phyloP scores from a whole-genome alignment of 2,329 filamentous ascomycete genomes.

The Fusarium lateritium region DNA sequence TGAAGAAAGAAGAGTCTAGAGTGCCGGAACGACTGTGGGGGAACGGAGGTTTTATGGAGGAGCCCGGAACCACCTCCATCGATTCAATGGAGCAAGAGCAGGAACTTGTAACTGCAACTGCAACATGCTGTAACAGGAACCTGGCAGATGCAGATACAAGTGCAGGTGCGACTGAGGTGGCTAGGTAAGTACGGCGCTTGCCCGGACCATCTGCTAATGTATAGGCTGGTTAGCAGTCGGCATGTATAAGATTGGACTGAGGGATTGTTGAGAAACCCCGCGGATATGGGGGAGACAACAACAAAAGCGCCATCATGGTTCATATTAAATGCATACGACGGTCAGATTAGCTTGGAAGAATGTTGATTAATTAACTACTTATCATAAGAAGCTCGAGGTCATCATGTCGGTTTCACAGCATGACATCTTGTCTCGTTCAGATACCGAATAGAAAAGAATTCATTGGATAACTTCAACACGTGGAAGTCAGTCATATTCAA shows the following conservation, averaged over 20 bases:
- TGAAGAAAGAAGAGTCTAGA: conserved; percentile 23
- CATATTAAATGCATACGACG: neutral
- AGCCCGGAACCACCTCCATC: conserved; percentile 13
- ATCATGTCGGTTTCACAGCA: neutral
- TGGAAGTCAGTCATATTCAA: conserved; percentile 29
- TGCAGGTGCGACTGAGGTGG: conserved; percentile 33
- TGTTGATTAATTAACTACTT: neutral
- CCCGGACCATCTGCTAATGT: conserved; percentile 12
- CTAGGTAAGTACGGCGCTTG: conserved; percentile 12
- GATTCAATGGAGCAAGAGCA: conserved; percentile 24
- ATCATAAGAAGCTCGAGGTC: neutral
- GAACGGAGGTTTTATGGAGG: conserved; percentile 62
- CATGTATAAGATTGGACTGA: conserved; percentile 34
- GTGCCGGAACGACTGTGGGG: conserved; percentile 33
- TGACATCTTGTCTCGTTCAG: neutral
- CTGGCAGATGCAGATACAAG: conserved; percentile 10
- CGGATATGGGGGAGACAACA: conserved; percentile 29
- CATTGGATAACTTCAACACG: conserved; percentile 17
- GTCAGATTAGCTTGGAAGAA: neutral
- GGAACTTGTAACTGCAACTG: conserved; percentile 4
- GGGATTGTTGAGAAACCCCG: conserved; percentile 33
- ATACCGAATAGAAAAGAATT: neutral
- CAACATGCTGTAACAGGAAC: conserved; percentile 24
- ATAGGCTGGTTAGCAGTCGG: conserved; percentile 25
- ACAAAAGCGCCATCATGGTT: conserved; percentile 21